Base-by-base conservation (phyloP, 768 basidiomycete genomes). In the Xerocomus potaroensis region DNA sequence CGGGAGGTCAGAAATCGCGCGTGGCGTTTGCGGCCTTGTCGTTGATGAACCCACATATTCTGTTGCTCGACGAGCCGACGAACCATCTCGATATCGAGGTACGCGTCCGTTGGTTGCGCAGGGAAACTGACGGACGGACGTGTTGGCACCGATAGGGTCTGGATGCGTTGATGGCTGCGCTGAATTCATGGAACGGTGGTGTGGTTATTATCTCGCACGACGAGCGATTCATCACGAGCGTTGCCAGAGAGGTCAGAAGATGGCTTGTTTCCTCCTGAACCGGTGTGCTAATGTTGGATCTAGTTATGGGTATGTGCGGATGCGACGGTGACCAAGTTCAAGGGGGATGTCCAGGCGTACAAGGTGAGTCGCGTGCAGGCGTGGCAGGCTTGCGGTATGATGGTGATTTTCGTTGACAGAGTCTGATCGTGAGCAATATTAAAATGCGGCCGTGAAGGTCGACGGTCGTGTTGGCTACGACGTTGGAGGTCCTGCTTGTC, bases 21-120 rank as follows among this genome's bases (percentile, higher is more conserved):
- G 95, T 97, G 12, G 91, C 93, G 1, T 98, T 98, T 68, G 83
- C 94, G 3, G 75, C 83, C 16, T 65, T 95, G 37, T 93, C 89
- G 34, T 69, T 97, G 59, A 87, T 87, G 65, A 80, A 80, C 45
- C 96, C 96, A 8, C 96, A 99, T 63, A 80, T 99, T 50, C 68
- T 99, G 51, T 71, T 98, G 53, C 78, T 99, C 44, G 96, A 99
- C 66, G 96, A 99, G 85, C 92, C 92, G 46, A 92, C 91, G 58
- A 95, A 95, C 75, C 94, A 95, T 69, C 72, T 94, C 61, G 93
- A 95, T 86, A 91, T 94, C 50, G 90, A 91, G 74, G 87, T 84
- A 48, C 45, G 54, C 51, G 12, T n/a, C 32, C 19, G 16, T 35
- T 39, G 7, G 11, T n/a, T n/a, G 43, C 30, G 19, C 21, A 21